These are phyloP conservation scores for Cordyceps fumosorosea DNA, from an alignment of 2,329 filamentous ascomycete genomes.

Conservation along the genomic window DNA sequence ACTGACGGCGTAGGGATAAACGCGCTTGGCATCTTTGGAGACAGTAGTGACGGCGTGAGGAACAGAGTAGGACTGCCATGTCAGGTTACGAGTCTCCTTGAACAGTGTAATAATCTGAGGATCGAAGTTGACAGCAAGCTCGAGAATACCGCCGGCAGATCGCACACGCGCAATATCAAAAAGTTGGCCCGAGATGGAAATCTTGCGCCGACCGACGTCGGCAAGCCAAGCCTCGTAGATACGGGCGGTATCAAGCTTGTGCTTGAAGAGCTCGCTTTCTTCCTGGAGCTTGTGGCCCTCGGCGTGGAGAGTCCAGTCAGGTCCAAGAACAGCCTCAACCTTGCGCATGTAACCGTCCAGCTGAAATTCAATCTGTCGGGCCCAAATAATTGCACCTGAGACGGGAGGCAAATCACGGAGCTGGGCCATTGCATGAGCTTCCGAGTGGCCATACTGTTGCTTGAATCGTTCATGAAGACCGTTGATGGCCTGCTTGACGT, in stretches of 20 bases:
- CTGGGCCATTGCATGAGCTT: constrained; percentile 97
- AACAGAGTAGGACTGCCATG: constrained; percentile 91
- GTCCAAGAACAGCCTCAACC: constrained; percentile 94
- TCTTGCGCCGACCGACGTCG: constrained; percentile 80
- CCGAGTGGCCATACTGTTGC: constrained; percentile 96
- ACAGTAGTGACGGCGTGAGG: constrained; percentile 93
- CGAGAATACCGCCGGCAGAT: constrained; percentile 81
- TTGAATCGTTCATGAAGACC: constrained; percentile 95
- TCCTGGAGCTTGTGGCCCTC: constrained; percentile 91
- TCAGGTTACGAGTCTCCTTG: constrained; percentile 94
- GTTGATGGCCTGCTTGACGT: constrained; percentile 93
- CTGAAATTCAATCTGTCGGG: constrained; percentile 92
- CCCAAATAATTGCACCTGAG: constrained; percentile 96
- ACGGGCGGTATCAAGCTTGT: constrained; percentile 88
- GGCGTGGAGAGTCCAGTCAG: constrained; percentile 88
- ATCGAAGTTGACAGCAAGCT: constrained; percentile 93
- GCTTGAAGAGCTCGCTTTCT: constrained; percentile 88
- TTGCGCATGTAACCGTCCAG: constrained; percentile 97
- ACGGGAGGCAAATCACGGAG: constrained; percentile 92
- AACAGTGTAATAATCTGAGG: constrained; percentile 95
- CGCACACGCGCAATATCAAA: constrained; percentile 86
- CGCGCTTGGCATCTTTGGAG: constrained; percentile 96
- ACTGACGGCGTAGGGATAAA: constrained; percentile 96
- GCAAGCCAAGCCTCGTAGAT: constrained; percentile 95
- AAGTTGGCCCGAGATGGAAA: constrained; percentile 84